These are phyloP conservation scores for Chrysanthemum lavandulifolium DNA, from an alignment of 129 eudicot species.

Conservation along the genomic window DNA sequence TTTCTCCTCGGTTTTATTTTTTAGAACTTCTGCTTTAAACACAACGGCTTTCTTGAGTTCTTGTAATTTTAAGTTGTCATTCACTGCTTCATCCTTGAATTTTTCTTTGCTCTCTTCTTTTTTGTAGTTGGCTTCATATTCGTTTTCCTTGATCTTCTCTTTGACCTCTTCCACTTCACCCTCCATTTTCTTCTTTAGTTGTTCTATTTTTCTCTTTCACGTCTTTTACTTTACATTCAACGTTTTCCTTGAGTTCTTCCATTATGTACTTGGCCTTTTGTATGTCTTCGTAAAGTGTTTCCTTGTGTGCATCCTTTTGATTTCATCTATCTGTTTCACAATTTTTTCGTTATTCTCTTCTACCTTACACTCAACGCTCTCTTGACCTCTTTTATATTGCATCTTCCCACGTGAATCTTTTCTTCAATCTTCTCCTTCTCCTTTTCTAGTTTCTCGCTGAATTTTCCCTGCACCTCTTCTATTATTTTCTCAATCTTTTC, in stretches of 20 bases:
- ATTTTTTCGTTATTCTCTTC: no score
- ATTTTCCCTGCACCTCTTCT: no score
- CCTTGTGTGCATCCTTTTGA: no score
- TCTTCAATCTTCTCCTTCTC: no score
- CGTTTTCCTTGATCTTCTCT: constrained; percentile 15
- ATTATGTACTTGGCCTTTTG: background rate
- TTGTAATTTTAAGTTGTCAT: background rate
- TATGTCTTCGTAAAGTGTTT: no score
- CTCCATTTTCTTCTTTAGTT: constrained; percentile 9
- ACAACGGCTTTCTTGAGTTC: no score
- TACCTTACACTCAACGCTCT: no score
- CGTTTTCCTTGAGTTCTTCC: constrained; percentile 17
- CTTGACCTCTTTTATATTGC: no score
- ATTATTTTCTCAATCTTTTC: no score
- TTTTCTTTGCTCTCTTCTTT: constrained; percentile 19
- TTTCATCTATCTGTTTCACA: no score
- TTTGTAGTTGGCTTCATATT: background rate
- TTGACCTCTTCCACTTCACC: constrained; percentile 15
- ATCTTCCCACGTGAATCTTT: no score
- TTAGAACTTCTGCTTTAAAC: constrained; percentile 5
- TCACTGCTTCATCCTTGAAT: background rate
- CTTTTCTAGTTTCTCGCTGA: no score
- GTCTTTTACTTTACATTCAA: constrained; percentile 12
- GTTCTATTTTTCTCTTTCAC: constrained; percentile 7
- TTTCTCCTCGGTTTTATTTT: constrained; percentile 7